Evolutionary conservation across 2,329 filamentous ascomycete genomes (phyloP), one percentile per base, ranked within the genome.

Genomic region (Fonsecaea multimorphosa): DNA sequence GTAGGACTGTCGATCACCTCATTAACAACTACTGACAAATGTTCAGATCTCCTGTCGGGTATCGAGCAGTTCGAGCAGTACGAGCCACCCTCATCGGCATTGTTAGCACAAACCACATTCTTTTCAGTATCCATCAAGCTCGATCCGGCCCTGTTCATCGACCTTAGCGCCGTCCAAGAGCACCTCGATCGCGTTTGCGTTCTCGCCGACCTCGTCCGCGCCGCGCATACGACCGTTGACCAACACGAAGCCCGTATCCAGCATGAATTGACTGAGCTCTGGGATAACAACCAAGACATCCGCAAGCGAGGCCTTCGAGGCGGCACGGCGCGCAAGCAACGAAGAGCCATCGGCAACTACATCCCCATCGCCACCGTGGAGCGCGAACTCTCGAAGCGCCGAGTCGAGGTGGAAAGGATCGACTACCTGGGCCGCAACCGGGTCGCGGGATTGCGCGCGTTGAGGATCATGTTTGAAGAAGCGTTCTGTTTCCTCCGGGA

Each of bases 251-350:
- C 24, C 4, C 16, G 49, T 19, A 55, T 63, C 58, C 40, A 56
- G 16, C 29, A 29, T 4, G 46, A 22, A 16, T 19, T 63, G 19
- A 11, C 58, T 16, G 46, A 46, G 24, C 51, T 68, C n/a, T 65
- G 66, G 66, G 27, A 32, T 9, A 31, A 59, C 19, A 63, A 68
- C 40, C 8, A 34, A 7, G 56, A 65, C 40, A 16, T 65, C 44
- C 62, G 66, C 34, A 64, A 32, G 49, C 56, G 64, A n/a, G 67
- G 67, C 14, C 58, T 68, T 8, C 34, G 32, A 16, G 64, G 67
- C 22, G 67, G 67, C 34, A 58, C 36, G 12, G 67, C 67, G 14
- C 67, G 67, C 38, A 62, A 58, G 49, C 56, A 61, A 31, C 46
- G 53, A 11, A 49, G 38, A 7, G 58, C 51, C 22, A 51, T 16